Base-by-base conservation (phyloP, 129 eudicot species). In the Pulicaria dysenterica region DNA sequence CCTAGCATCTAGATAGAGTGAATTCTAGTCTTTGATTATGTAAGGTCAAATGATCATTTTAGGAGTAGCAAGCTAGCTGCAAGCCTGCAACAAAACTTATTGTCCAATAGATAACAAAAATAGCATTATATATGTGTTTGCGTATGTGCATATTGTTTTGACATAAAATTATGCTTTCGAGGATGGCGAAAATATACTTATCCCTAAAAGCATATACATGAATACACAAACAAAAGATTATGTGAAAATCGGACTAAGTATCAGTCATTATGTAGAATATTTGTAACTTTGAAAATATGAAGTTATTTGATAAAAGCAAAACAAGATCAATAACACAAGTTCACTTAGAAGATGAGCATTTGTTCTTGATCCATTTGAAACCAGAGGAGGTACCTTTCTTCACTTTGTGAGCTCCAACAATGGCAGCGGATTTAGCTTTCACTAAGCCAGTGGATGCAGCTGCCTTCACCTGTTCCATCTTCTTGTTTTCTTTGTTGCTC, bases 301-400 rank as follows among this genome's bases (percentile, higher is more conserved):
- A 42, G 48, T 42, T 50, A 70, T 51, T 62, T n/a, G 41, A 70
- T 17, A 8, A 44, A 69, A 60, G 39, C 54, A 68, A 24, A 39
- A 76, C 12, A 39, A 12, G n/a, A 59, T 59, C 49, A 55, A 48
- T 8, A 41, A 19, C 70, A 71, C 19, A 24, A 55, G 15, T 43
- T 83, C 76, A 83, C 47, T 83, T 79, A 42, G 84, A 74, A 6
- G 73, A 80, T 11, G 84, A 82, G 69, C 66, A 83, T 60, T 83
- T 80, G 79, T 63, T 76, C 82, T 83, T 80, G 69, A 83, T 72
- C 88, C 88, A 83, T 76, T 83, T 80, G 48, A 83, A 55, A 36
- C 88, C 77, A 17, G 75, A 60, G 40, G 88, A 71, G 24, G 88
- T 80, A 46, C 88, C 85, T n/a, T 67, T 83, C 77, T 80, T 80